Base-by-base conservation (phyloP, 192 early-diverging fungal species). In the Hyaloraphidium curvatum region DNA sequence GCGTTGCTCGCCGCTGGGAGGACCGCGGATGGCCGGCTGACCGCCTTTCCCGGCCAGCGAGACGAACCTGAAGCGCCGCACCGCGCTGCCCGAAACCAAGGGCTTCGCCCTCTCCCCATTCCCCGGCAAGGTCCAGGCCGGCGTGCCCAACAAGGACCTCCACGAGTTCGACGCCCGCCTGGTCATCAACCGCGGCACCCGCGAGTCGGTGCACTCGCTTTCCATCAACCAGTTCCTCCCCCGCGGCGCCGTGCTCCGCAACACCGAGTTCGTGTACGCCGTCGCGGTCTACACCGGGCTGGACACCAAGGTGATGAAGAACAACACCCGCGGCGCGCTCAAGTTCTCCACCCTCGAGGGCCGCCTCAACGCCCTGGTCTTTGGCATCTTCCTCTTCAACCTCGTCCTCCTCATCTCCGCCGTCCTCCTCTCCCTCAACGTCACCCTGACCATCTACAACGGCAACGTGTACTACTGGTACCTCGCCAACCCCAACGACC, bases 231-330 rank as follows among this genome's bases (percentile, higher is more conserved):
- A 96, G 63, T 61, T 93, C 30, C 65, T 91, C 9, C 76, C 88
- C 52, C 80, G 91, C 37, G 92, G 89, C 27, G 78, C 89, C 1
- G 77, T 80, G 14, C 69, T 92, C 26, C 66, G 83, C 51, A 92
- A 92, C 59, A 89, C 87, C 0, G 73, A 78, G 1, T 83, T 79
- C 35, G 65, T 88, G 28, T 83, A 73, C 59, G 89, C 80, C 19
- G 68, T 86, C 40, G 84, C 81, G 0, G 50, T 74, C 3, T 74
- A 60, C 41, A 71, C 72, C n/a, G 72, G 72, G 27, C 64, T 74
- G 48, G 72, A 74, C 25, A 69, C 72, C 29, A 73, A 74, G 52
- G 66, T 74, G 7, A 48, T 48, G 43, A 5, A 48, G 43, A 48
- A 48, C 23, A 14, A 22, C 23, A 14, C 17, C 43, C 17, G 17